phyloP scores from a whole-genome alignment of 225 moss, liverwort and hornwort species.

The Marchantia paleacea region DNA sequence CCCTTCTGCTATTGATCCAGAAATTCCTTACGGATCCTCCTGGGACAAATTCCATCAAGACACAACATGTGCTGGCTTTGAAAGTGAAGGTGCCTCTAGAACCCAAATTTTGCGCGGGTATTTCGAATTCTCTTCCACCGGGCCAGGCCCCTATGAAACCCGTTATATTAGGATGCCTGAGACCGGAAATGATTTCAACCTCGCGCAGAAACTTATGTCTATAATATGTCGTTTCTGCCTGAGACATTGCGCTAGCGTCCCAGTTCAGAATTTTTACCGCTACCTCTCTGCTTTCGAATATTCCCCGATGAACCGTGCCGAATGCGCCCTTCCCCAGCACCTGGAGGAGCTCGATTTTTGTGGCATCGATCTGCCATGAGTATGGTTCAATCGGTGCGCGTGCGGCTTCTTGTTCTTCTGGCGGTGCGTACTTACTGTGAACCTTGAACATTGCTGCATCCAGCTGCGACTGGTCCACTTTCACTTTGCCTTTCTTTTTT shows the following conservation, averaged over 20 bases:
- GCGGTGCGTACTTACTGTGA: neutral
- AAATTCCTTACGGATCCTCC: constrained; percentile 29
- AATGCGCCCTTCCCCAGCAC: constrained; percentile 26
- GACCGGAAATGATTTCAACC: constrained; percentile 25
- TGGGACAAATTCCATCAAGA: constrained; percentile 37
- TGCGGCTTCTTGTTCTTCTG: neutral
- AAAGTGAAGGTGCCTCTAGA: neutral
- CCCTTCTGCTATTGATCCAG: constrained; percentile 22
- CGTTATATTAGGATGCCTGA: constrained; percentile 36
- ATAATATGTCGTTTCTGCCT: neutral
- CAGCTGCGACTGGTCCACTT: neutral
- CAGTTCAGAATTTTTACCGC: constrained; percentile 42
- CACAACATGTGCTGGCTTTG: constrained; percentile 28
- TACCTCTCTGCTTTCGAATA: constrained; percentile 20
- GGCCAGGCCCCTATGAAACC: constrained; percentile 28
- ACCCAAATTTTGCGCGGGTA: constrained; percentile 19
- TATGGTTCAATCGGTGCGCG: neutral
- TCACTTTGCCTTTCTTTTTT: neutral
- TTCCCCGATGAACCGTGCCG: constrained; percentile 32
- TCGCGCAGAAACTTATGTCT: constrained; percentile 22
- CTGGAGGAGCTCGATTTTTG: neutral
- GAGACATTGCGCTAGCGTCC: neutral
- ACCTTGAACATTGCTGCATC: constrained; percentile 28
- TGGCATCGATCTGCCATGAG: constrained; percentile 36
- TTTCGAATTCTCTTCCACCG: constrained; percentile 21